Evolutionary conservation across 2,329 filamentous ascomycete species (phyloP), one percentile per base, ranked within the genome.

Genomic region (Alternaria conjuncta): DNA sequence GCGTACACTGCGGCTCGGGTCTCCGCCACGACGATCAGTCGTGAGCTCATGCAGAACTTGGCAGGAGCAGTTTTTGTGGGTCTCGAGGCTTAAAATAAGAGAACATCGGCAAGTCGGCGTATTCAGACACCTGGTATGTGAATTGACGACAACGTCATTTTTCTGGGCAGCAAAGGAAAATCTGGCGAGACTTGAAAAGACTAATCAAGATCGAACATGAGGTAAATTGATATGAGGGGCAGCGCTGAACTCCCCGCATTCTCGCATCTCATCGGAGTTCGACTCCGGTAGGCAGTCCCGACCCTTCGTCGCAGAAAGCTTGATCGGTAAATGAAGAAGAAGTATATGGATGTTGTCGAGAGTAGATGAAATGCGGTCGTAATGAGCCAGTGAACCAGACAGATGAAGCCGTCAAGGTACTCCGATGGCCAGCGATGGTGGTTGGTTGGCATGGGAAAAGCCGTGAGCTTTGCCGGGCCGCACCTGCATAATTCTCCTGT

Each of bases 381-480:
- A 41, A 54, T 54, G 32, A 54, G 20, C 50, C 50, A 55, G 51
- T 54, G 32, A 43, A 15, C 50, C 50, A 55, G 21, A 41, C 32
- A 55, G 10, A 55, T 55, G 36, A 18, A 11, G 23, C 23, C 10
- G 32, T 13, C 36, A 55, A 26, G 30, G 28, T 23, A 13, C 45
- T 20, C 21, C 21, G 12, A n/a, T 36, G n/a, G 3, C 25, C 30
- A 26, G 21, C 6, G 7, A n/a, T 32, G 6, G 5, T 54, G 46
- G 57, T 54, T 54, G 36, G 57, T 25, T 46, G n/a, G 41, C n/a
- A 10, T 55, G 49, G 18, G n/a, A 59, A 59, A 59, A 45, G 57
- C 57, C 57, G 49, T 4, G 18, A 55, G 26, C 49, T 55, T 56
- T 56, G 13, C 55, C 55, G 43, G 26, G 55, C 26, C 55, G 55